Evolutionary conservation across 345 rosid species (phyloP), one percentile per base, ranked within the genome.

Genomic region (Lagerstroemia speciosa): DNA sequence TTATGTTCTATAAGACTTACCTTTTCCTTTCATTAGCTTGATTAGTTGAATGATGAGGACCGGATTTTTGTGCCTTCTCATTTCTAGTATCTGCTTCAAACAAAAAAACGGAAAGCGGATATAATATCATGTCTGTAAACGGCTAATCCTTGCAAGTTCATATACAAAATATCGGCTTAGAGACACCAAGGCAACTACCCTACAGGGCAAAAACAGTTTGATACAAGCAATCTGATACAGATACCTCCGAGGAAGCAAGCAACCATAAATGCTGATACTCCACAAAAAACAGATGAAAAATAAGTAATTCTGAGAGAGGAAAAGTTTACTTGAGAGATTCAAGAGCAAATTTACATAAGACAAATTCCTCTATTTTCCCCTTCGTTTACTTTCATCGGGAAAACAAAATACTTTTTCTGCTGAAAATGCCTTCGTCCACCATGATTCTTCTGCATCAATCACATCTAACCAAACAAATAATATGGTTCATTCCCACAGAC

Each of bases 1-100:
- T 27, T 11, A 27, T 0, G 14, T 12, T 14, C 29, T 58, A 27
- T 58, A 32, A 8, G 66, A 5, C 27, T 29, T 82, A 88, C 97
- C 92, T 86, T 80, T 76, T 83, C 48, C 72, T 77, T 62, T 78
- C 80, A 61, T 31, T 62, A 72, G 74, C 76, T 73, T 67, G 75
- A 64, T 78, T 72, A 14, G 34, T 70, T 19, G 78, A 67, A 64
- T 73, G 50, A 74, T 46, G 62, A 43, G 46, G 77, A 65, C 76
- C 69, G 66, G 45, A 64, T 62, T 78, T 77, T 61, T 71, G 67
- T 31, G 57, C 72, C 79, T 69, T 76, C 76, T 77, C 81, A 43
- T 70, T 75, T 69, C 72, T 62, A 33, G 40, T 67, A 74, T 81
- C 92, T 88, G 79, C 40, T 73, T 65, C 10, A 61, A 6, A 6